phyloP scores from a whole-genome alignment of 148 eudicot species.

The Euryodendron excelsum region DNA sequence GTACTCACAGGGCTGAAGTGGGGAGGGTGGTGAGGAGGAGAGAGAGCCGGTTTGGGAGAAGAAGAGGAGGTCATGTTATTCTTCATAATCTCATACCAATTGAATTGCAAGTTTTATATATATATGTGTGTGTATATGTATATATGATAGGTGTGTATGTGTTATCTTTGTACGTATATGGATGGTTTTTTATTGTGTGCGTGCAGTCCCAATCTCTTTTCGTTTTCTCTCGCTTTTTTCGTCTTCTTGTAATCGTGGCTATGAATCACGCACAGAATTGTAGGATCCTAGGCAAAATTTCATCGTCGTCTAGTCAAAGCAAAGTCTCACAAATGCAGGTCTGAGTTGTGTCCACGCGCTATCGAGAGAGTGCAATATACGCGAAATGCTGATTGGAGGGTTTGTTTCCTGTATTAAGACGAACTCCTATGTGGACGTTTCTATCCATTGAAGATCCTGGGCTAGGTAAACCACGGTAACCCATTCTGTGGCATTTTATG shows the following conservation, averaged over 20 bases:
- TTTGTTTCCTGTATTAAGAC: too few relatives aligned
- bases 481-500: too few relatives aligned
- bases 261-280: not conserved
- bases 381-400: too few relatives aligned
- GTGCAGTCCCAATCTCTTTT: not conserved
- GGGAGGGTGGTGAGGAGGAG: conserved; percentile 52
- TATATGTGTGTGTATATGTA: not conserved
- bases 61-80: conserved; percentile 42
- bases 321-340: too few relatives aligned
- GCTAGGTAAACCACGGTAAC: too few relatives aligned
- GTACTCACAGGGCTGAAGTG: conserved; percentile 78
- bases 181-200: not conserved
- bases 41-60: conserved; percentile 39
- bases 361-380: too few relatives aligned
- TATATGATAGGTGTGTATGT: too few relatives aligned
- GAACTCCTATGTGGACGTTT: too few relatives aligned
- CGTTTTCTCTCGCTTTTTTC: conserved; percentile 8
- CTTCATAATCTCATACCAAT: conserved; percentile 1
- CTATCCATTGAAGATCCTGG: too few relatives aligned
- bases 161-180: too few relatives aligned
- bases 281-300: not conserved
- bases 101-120: not conserved
- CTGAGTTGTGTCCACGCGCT: not conserved
- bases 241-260: conserved; percentile 6
- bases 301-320: not conserved